A percentile compares a stretch with the other conserved stretches of the same genome.
Conservation (phyloP, 257 asterid genomes). For the Solanum habrochaites region DNA sequence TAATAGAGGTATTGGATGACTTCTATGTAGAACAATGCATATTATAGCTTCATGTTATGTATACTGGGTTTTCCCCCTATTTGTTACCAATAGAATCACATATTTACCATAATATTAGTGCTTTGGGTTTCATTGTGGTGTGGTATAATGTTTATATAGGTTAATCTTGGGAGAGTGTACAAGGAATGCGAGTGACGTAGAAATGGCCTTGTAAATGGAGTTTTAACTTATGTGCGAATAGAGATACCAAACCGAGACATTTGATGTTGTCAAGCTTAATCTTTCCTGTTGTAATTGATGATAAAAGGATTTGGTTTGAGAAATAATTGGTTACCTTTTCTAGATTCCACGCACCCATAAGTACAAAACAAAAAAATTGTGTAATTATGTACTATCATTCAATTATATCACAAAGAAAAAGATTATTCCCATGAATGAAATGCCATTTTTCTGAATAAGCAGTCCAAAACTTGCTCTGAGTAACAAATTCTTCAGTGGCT, state of each 20-base stretch:
- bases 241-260: not conserved
- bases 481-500: not conserved
- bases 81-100: not conserved
- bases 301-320: not conserved
- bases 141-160: not conserved
- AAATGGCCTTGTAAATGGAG: not conserved
- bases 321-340: not conserved
- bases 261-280: not conserved
- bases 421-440: not conserved
- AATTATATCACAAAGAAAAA: not conserved
- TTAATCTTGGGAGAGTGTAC: not conserved
- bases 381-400: not conserved
- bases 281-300: not conserved
- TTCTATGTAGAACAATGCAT: not conserved
- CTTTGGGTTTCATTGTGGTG: not conserved
- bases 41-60: not conserved
- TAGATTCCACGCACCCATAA: not conserved
- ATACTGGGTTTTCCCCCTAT: not conserved
- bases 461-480: not conserved
- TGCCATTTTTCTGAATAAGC: not conserved
- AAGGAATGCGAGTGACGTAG: not conserved
- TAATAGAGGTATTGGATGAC: not conserved
- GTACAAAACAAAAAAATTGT: not conserved
- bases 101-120: not conserved
- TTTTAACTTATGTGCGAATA: not conserved